Evolutionary conservation across 176 grass and related monocot genomes (phyloP), one percentile per base, ranked within the genome.

Genomic region (Triticum timopheevii): DNA sequence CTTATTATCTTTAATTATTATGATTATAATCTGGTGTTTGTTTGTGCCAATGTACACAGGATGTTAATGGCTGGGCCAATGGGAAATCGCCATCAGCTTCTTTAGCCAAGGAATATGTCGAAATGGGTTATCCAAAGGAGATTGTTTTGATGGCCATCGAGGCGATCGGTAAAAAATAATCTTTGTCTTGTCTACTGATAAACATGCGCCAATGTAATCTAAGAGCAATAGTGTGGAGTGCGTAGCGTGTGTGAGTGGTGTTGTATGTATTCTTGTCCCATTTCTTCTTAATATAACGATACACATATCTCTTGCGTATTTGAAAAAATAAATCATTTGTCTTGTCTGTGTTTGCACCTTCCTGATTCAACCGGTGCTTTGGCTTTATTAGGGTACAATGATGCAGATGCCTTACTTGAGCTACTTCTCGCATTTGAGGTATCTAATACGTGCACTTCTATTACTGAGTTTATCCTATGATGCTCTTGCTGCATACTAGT

Each of bases 371-470:
- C 19, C 40, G 23, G 10, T 85, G 39, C 3, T 71, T 77, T 86
- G 77, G 3, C 45, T 84, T 77, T 75, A 98, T 77, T 75, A 98
- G 93, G 89, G 33, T 78, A 93, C 62, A 74, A 64, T 68, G 84
- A 94, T 81, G 77, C 93, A 7, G 91, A 93, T 25, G 82, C 80
- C 62, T 85, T 98, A 61, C 16, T 90, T 9, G 83, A 95, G n/a
- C 80, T 89, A 66, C 85, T 95, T 33, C 87, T 97, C 22, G 85
- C 89, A 27, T 90, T 93, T 74, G 10, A 82, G 79, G 95, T 95
- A 62, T 10, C 65, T 69, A 3, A 8, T 40, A 40, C n/a, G 10
- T 65, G 36, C 66, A 19, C 24, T 58, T 87, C 40, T 17, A 20
- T 82, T 23, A 80, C 38, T 62, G 8, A 65, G 31, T 49, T 89